Base-by-base conservation (phyloP, 352 stramenopile species). In the Globisporangium abappressorium region DNA sequence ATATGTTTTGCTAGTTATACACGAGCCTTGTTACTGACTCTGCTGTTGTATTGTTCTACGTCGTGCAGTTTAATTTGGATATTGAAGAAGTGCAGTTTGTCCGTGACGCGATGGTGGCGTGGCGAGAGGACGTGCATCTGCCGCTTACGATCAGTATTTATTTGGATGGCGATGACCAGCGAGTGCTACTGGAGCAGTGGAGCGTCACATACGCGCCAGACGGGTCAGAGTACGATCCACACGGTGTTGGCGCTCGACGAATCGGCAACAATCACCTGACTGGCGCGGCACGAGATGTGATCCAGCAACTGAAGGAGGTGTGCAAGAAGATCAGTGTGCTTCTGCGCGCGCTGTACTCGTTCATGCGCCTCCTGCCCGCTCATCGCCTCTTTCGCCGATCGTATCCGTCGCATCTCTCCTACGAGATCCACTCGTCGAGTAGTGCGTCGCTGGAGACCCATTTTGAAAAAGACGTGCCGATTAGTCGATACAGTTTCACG, bases 271-370 rank as follows among this genome's bases (percentile, higher is more conserved):
- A 71, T 2, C 57, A 66, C 8, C 53, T 56, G 15, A 64, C 66
- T 3, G 56, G 74, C 24, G 77, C 80, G 0, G 81, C 75, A 12
- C 74, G 85, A 5, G 84, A 94, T 68, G 82, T 94, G 49, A 90
- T 95, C 57, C 77, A 90, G 68, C 82, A 93, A 51, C 74, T 95
- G 8, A 89, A 90, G 41, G 86, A 94, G 51, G 85, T 93, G 24
- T 86, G 84, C 66, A 93, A 94, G 70, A 78, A 87, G 28, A 91
- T 94, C 57, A 81, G 80, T 20, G 80, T 95, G 51, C 54, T 94
- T 34, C 66, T 95, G 36, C 82, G 88, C 0, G 79, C 85, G 12
- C 70, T 94, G 18, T 91, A 91, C 61, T 87, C 80, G 26, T 91
- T 94, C 55, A 92, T 93, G 77, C 75, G 88, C 43, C 74, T 90